Evolutionary conservation across 1,284 basidiomycete species (phyloP), one percentile per base, ranked within the genome.

Genomic region (Singerocomus inundabilis): DNA sequence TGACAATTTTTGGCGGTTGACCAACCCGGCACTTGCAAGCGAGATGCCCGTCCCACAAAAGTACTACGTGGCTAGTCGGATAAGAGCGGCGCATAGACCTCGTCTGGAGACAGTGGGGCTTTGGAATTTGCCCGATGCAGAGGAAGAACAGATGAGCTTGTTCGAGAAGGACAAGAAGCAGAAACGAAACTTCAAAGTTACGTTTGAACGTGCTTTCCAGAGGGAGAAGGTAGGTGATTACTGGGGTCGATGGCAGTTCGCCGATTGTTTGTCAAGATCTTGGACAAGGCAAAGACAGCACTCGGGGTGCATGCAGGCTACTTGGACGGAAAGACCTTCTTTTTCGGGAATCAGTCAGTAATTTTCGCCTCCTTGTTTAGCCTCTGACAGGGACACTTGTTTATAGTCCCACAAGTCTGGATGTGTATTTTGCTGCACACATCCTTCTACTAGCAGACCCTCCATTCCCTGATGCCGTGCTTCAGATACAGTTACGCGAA

Each of bases 1-100:
- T 32, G 70, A 71, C 33, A 91, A 91, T 57, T 91, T 85, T 76
- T 69, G 62, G 55, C 69, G 70, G 10, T 58, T 85, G 44, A 85
- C 78, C 3, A 75, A 75, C 42, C 77, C 76, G 3, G 67, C 74
- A 0, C 68, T 90, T 28, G 78, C 75, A 1, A 74, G 77, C 12
- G 67, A 82, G 55, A 79, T 88, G 48, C 75, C 81, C 13, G 51
- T 85, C 3, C 88, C 87, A 1, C 84, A 86, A 56, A 76, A 80
- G 6, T 90, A 88, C 62, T 91, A 85, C 58, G 77, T 88, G 2
- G 84, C 88, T 0, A 62, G 66, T 7, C 78, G 87, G 15, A 75
- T 91, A 38, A 78, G 86, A 26, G 71, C 77, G 26, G 64, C 73
- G 9, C 77, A 84, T 55, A 73, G 69, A 52, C 71, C 77, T 5